Base-by-base conservation (phyloP, 345 rosid species). In the Mercurialis annua region DNA sequence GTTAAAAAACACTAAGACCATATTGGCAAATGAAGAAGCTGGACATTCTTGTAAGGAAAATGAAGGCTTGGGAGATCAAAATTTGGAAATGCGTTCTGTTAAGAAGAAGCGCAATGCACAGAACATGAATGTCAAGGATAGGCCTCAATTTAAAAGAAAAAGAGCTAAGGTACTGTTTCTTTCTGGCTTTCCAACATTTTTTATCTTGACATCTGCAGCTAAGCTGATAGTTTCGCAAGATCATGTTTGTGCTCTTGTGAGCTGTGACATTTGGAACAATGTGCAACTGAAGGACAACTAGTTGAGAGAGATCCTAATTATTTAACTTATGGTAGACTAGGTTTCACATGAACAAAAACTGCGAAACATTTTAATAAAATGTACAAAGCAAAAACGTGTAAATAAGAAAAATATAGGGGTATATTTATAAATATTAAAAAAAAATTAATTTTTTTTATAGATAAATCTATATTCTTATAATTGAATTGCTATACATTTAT, bases 131-230 rank as follows among this genome's bases (percentile, higher is more conserved):
- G 70, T 78, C 21, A 88, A 83, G 50, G 98, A 92, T 69, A 82
- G 70, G 70, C 83, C 86, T 74, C 93, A 84, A 67, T 90, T 89
- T 73, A 92, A 95, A 80, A 81, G 96, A 72, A 92, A 87, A 43
- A 84, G 47, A 77, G 90, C 93, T 16, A 94, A 90, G 97, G 94
- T 87, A 65, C n/a, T 54, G 64, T 52, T 17, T 29, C 30, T 24
- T 3, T 31, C 38, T 24, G 20, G 15, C 48, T n/a, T 40, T 14
- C 14, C 43, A 2, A 20, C n/a, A 38, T 27, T 9, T 27, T 9
- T n/a, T 26, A 10, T 66, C 54, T 61, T 33, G 23, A 43, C 10
- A 1, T 43, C 30, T 34, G 34, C 14, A 16, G n/a, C n/a, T n/a
- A n/a, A n/a, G n/a, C n/a, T n/a, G n/a, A n/a, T n/a, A n/a, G n/a